Base-by-base conservation (phyloP, 2,329 filamentous ascomycete genomes). In the Verticillium tricorpus region DNA sequence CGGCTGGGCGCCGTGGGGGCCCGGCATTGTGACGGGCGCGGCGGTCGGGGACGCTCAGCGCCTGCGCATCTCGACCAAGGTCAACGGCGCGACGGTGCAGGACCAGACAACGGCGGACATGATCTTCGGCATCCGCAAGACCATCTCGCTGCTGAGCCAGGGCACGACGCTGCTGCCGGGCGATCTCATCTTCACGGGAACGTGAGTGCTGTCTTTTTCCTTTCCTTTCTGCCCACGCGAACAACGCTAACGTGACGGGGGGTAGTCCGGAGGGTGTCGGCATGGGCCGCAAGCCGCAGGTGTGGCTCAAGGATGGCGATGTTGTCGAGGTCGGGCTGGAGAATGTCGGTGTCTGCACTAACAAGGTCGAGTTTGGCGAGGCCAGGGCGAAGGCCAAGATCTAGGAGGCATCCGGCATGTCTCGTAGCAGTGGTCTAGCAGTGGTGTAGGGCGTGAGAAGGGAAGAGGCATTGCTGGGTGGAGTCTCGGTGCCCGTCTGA, bases 1-100 rank as follows among this genome's bases (percentile, higher is more conserved):
- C 73, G 87, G 86, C 66, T 92, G 89, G 87, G 89, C 88, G 5
- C 90, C 89, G 0, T 89, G 85, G 67, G 89, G 90, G 0, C 90
- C 90, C 0, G 89, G 85, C 1, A 90, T 92, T 65, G 89, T 91
- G 8, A 83, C 82, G 57, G 74, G 75, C 40, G 74, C 76, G 2
- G 60, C 88, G 59, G 82, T 88, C 64, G 73, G 75, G 31, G 82
- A 89, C 68, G 85, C 86, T 0, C 84, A 88, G 69, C 75, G 73
- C 17, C 73, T 89, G 52, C 75, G 71, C 57, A 87, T 89, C 60
- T 78, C 73, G 63, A 88, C 85, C 1, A 83, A 81, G 65, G 67
- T 89, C 32, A 89, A 89, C 69, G 87, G 86, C 1, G 68, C 80
- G 69, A 80, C 73, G 6, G 77, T 86, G 15, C 87, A 89, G 74